Percentiles rank a stretch among this genome's conserved stretches.
Conservation (phyloP, 352 stramenopile genomes). For the Halophytophthora polymorphica region DNA sequence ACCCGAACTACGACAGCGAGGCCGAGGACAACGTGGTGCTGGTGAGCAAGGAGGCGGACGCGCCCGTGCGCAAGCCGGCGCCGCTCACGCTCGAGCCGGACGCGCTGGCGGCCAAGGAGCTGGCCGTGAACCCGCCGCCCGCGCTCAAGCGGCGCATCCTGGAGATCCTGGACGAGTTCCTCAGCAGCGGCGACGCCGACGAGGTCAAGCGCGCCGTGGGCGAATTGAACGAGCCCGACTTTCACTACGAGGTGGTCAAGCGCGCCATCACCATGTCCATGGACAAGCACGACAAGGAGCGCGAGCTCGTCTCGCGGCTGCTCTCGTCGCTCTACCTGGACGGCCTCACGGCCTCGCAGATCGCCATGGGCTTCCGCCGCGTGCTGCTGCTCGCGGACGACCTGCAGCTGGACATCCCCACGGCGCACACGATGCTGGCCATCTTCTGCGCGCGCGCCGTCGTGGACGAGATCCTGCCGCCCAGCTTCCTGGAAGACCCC, state of each 20-base stretch:
- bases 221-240: constrained; percentile 66
- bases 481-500: constrained; percentile 96
- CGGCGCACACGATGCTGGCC: constrained; percentile 90
- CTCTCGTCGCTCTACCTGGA: constrained; percentile 93
- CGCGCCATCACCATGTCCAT: constrained; percentile 93
- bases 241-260: constrained; percentile 94
- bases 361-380: constrained; percentile 93
- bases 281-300: constrained; percentile 92
- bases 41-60: constrained; percentile 45
- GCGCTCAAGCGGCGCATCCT: constrained; percentile 91
- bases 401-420: constrained; percentile 95
- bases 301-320: constrained; percentile 90
- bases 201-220: constrained; percentile 85
- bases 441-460: constrained; percentile 97
- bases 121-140: constrained; percentile 63
- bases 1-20: constrained; percentile 94
- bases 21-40: constrained; percentile 88
- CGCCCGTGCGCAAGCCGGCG: constrained; percentile 41
- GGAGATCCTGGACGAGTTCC: constrained; percentile 88
- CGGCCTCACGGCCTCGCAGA: constrained; percentile 68
- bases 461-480: constrained; percentile 98
- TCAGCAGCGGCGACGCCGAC: constrained; percentile 85
- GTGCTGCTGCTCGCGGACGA: constrained; percentile 96
- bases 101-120: constrained; percentile 68
- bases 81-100: constrained; percentile 57